Evolutionary conservation across 345 rosid species (phyloP), one percentile per base, ranked within the genome.

Genomic region (Gossypium bickii): DNA sequence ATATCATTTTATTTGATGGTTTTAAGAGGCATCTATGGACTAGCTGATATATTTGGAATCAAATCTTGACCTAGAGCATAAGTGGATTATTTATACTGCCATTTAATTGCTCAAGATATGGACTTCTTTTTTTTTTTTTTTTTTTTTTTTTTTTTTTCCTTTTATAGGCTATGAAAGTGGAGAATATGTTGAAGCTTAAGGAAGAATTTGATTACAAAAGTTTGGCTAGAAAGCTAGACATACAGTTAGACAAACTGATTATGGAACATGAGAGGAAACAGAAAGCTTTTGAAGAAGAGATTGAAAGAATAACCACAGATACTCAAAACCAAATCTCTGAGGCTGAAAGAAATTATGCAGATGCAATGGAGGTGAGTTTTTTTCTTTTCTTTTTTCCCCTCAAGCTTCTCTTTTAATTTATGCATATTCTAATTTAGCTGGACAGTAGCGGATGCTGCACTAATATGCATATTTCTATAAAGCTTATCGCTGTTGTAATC

Each of bases 201-300:
- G 99, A 96, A 82, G 99, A 96, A 79, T 96, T 87, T 78, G 99
- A 96, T 83, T 96, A 92, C 87, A 96, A 88, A 88, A 92, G 99
- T 83, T 85, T 96, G 90, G 86, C 98, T 70, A 89, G 92, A 85
- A 84, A 88, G 80, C 89, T 96, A 67, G 98, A 96, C 74, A 76
- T 87, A 74, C 99, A 93, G 60, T 83, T 96, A 51, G 97, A 96
- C 74, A 93, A 90, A 85, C 88, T 93, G 49, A 89, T 89, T 63
- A 92, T 85, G 56, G 99, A 96, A 74, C 84, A 90, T 80, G 98
- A 96, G 83, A 92, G 98, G 86, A 93, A 93, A 86, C 92, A 93
- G 73, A 96, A 96, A 85, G 89, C 87, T 66, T 89, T 87, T 24
- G 87, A 92, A 74, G 89, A 87, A 81, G 95, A 93, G 81, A 86